Percentiles rank a stretch among this genome's conserved stretches.
phyloP scores from a whole-genome alignment of 345 rosid species.

The Melaleuca quinquenervia region DNA sequence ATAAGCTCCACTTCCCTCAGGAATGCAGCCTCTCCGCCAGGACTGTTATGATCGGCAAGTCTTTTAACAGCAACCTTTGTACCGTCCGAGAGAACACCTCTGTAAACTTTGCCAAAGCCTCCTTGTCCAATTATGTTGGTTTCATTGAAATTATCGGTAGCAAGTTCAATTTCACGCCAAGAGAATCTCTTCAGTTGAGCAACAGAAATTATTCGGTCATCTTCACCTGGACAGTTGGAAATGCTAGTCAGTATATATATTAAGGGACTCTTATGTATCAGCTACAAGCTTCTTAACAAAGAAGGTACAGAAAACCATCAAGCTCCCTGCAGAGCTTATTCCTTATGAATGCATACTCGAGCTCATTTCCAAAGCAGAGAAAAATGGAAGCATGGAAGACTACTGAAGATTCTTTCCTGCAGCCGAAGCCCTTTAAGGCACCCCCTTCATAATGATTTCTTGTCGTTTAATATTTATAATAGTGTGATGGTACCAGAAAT shows the following conservation, averaged over 20 bases:
- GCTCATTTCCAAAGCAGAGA: not conserved
- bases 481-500: not conserved
- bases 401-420: not conserved
- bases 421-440: not conserved
- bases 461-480: not conserved
- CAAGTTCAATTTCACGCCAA: conserved; percentile 63
- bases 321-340: not conserved
- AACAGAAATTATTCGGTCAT: conserved; percentile 49
- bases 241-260: not conserved
- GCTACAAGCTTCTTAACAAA: not conserved
- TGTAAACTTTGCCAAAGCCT: conserved; percentile 90
- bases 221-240: conserved; percentile 44
- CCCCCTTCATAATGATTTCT: not conserved
- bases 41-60: conserved; percentile 57
- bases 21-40: conserved; percentile 87
- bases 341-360: not conserved
- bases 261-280: not conserved
- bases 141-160: conserved; percentile 79
- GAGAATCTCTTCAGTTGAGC: conserved; percentile 76
- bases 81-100: conserved; percentile 70
- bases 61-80: conserved; percentile 81
- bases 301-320: not conserved
- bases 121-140: conserved; percentile 77
- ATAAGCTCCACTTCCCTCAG: conserved; percentile 72
- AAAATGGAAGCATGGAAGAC: not conserved